Percentiles rank a stretch among this genome's conserved stretches.
These are phyloP conservation scores for Madurella fahalii DNA, from an alignment of 2,329 filamentous ascomycete genomes.

Conservation along the genomic window DNA sequence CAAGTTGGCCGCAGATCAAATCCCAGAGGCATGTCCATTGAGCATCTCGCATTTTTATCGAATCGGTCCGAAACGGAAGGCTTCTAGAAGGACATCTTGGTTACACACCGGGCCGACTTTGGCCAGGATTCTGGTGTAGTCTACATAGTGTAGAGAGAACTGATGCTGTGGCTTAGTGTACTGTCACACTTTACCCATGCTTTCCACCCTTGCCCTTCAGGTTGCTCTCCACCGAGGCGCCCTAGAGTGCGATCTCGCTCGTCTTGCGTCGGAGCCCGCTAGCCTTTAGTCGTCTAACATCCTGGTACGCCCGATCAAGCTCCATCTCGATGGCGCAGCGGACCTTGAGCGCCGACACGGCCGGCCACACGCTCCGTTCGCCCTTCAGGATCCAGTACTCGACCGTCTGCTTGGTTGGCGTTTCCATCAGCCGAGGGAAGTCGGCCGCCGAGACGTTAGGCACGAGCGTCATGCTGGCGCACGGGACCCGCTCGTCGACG, in stretches of 20 bases:
- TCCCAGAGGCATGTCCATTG: background rate
- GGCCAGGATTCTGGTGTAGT: background rate
- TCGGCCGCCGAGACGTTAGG: constrained; percentile 71
- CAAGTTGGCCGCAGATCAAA: background rate
- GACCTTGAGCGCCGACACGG: constrained; percentile 74
- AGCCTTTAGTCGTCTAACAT: constrained; percentile 62
- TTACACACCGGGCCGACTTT: background rate
- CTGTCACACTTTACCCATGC: background rate
- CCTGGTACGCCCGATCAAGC: constrained; percentile 78
- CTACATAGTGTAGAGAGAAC: too few relatives aligned
- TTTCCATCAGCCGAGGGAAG: constrained; percentile 76
- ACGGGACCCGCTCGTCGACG: constrained; percentile 77
- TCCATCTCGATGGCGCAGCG: constrained; percentile 84
- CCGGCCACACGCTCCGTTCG: constrained; percentile 87
- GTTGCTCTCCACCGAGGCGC: background rate
- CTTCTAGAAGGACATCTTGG: constrained; percentile 7
- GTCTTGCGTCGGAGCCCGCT: constrained; percentile 29
- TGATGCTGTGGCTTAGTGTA: background rate
- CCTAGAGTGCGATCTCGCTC: constrained; percentile 11
- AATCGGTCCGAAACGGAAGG: background rate
- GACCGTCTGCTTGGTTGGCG: constrained; percentile 69
- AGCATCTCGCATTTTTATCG: background rate
- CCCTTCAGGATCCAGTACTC: constrained; percentile 83
- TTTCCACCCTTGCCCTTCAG: constrained; percentile 2
- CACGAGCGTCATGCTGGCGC: constrained; percentile 73